Evolutionary conservation across 441 rosid species (phyloP).

Genomic region (Syzygium malaccense): DNA sequence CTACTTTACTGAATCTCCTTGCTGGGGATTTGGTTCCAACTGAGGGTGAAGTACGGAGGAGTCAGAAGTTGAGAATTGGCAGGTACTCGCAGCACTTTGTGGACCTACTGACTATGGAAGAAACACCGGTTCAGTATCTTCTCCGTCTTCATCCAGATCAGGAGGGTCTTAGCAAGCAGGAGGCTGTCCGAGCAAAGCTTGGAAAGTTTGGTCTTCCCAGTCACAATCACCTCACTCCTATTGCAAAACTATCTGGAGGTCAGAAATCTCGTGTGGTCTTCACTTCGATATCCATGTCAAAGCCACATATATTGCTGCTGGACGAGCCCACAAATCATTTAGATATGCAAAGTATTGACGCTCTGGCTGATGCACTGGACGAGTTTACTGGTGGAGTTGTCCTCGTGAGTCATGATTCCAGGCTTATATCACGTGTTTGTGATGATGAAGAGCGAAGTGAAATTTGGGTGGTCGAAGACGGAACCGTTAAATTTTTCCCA

Average conservation of each 20-base stretch:
- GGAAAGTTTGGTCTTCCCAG: constrained; percentile 90
- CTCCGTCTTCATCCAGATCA: constrained; percentile 95
- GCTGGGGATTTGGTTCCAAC: constrained; percentile 81
- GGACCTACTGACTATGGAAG: constrained; percentile 85
- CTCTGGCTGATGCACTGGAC: constrained; percentile 74
- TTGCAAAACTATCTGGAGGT: constrained; percentile 81
- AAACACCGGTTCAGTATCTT: constrained; percentile 90
- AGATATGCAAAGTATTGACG: constrained; percentile 94
- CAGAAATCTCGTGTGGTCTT: constrained; percentile 90
- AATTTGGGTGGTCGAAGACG: constrained; percentile 84
- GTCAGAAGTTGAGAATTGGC: constrained; percentile 85
- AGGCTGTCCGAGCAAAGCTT: constrained; percentile 89
- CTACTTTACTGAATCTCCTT: constrained; percentile 85
- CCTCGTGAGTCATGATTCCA: constrained; percentile 86
- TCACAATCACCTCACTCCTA: constrained; percentile 81
- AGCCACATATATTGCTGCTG: constrained; percentile 76
- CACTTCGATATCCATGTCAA: constrained; percentile 85
- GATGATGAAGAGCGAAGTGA: constrained; percentile 76
- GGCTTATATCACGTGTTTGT: constrained; percentile 81
- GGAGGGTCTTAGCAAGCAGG: constrained; percentile 85
- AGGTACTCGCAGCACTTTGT: constrained; percentile 94
- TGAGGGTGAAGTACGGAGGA: constrained; percentile 79
- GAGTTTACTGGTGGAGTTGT: constrained; percentile 92
- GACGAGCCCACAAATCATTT: constrained; percentile 94
- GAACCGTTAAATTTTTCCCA: constrained; percentile 45